Evolutionary conservation across 805 yeast genomes (phyloP).

Genomic region (Ogataea saltuana): DNA sequence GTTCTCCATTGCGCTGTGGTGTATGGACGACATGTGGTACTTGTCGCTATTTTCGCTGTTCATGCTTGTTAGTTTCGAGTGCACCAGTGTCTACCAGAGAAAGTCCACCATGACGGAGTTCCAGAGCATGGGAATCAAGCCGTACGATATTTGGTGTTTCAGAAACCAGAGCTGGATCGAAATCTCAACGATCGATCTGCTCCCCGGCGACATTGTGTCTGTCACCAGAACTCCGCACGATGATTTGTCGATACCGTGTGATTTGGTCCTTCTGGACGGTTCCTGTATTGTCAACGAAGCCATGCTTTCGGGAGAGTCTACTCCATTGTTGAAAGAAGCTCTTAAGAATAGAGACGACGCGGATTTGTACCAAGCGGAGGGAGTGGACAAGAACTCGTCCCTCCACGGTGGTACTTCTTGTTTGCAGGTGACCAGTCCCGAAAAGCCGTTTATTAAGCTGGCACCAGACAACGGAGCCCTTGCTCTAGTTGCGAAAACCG

Average conservation of each 20-base stretch:
- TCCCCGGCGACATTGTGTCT: slow-evolving; percentile 92
- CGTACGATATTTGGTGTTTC: slow-evolving; percentile 73
- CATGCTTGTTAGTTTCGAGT: slow-evolving; percentile 91
- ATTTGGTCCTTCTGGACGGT: slow-evolving; percentile 81
- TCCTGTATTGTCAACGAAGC: slow-evolving; percentile 97
- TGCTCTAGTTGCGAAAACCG: slow-evolving; percentile 88
- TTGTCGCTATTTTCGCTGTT: slow-evolving; percentile 86
- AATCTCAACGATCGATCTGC: slow-evolving; percentile 67
- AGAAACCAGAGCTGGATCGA: slow-evolving; percentile 72
- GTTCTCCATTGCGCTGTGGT: slow-evolving; percentile 94
- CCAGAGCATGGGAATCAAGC: slow-evolving; percentile 95
- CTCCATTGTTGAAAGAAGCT: slow-evolving; percentile 93
- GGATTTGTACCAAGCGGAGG: slow-evolving; percentile 71
- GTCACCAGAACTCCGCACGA: slow-evolving; percentile 80
- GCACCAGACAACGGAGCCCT: slow-evolving; percentile 93
- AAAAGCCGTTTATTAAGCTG: slow-evolving; percentile 44
- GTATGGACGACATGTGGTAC: slow-evolving; percentile 96
- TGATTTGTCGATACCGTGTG: slow-evolving; percentile 93
- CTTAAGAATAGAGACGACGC: slow-evolving; percentile 75
- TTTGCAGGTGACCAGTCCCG: slow-evolving; percentile 81
- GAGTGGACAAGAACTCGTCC: slow-evolving; percentile 83
- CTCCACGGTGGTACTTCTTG: slow-evolving; percentile 97
- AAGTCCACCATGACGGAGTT: slow-evolving; percentile 92
- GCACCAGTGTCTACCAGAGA: slow-evolving; percentile 93
- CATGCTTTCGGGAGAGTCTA: slow-evolving; percentile 97